Evolutionary conservation across 2,329 filamentous ascomycete genomes (phyloP).

Genomic region (Diaporthe vexans): DNA sequence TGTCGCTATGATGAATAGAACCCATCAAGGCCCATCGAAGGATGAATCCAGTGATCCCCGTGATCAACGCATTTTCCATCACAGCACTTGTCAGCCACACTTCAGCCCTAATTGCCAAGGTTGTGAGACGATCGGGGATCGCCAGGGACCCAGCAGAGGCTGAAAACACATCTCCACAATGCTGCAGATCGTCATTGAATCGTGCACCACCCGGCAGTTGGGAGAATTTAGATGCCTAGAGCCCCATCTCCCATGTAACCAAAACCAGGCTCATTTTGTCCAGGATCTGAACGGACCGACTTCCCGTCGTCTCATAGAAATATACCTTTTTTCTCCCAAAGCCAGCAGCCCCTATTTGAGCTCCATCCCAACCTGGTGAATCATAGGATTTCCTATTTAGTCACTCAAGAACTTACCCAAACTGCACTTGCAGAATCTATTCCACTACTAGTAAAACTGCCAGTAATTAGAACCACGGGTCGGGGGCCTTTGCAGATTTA

Average conservation of each 20-base stretch:
- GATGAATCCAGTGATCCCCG: neutral
- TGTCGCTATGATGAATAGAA: neutral
- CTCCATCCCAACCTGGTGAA: neutral
- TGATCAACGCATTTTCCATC: neutral
- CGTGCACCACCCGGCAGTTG: neutral
- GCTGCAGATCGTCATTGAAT: conserved; percentile 22
- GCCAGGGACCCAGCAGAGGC: neutral
- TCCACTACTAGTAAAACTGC: too few relatives aligned
- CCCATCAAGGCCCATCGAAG: conserved; percentile 12
- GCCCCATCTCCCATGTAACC: neutral
- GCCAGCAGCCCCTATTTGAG: neutral
- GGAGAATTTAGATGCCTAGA: neutral
- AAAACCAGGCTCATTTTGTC: neutral
- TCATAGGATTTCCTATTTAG: too few relatives aligned
- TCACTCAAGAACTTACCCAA: neutral
- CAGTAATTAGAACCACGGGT: too few relatives aligned
- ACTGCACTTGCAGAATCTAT: neutral
- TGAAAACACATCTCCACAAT: conserved; percentile 1
- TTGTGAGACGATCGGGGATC: neutral
- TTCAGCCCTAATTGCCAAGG: conserved; percentile 1
- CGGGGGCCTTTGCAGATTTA: too few relatives aligned
- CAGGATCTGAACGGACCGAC: neutral
- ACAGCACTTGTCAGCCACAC: neutral
- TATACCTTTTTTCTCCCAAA: neutral
- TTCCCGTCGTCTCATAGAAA: neutral